Conservation (phyloP, 2,329 filamentous ascomycete genomes). For the Colletotrichum liriopes region DNA sequence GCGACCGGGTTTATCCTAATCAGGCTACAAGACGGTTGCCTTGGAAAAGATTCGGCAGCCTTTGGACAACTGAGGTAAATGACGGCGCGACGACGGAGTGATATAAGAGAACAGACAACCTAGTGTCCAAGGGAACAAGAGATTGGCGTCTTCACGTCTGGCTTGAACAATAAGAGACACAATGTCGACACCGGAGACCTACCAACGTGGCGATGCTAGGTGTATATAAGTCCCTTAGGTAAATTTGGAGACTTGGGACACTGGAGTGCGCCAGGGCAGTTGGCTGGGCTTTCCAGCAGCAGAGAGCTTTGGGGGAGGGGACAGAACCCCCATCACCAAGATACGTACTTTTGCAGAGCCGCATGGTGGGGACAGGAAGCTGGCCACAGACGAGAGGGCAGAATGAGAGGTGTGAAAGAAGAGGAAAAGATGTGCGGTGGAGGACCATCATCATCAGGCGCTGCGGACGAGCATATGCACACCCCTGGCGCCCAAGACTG, state of each 20-base stretch:
- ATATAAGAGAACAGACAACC: conserved; percentile 8
- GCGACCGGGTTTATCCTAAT: neutral
- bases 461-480: conserved; percentile 29
- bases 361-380: conserved; percentile 1
- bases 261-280: conserved; percentile 26
- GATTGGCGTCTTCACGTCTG: neutral
- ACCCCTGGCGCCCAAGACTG: conserved; percentile 25
- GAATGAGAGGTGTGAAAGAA: conserved; percentile 26
- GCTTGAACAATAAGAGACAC: conserved; percentile 7
- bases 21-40: conserved; percentile 9
- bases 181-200: conserved; percentile 17
- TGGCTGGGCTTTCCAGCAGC: conserved; percentile 15
- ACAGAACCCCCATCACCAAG: conserved; percentile 18
- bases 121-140: neutral
- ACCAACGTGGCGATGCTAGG: conserved; percentile 23
- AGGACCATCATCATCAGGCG: conserved; percentile 24
- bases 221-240: conserved; percentile 34
- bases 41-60: neutral
- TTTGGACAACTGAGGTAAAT: neutral
- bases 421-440: conserved; percentile 33
- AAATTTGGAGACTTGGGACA: neutral
- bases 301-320: conserved; percentile 15
- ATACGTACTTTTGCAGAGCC: conserved; percentile 38
- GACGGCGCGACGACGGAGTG: neutral
- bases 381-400: conserved; percentile 9